These are phyloP conservation scores for Botryotinia calthae DNA, from an alignment of 2,329 filamentous ascomycete genomes.

Conservation along the genomic window DNA sequence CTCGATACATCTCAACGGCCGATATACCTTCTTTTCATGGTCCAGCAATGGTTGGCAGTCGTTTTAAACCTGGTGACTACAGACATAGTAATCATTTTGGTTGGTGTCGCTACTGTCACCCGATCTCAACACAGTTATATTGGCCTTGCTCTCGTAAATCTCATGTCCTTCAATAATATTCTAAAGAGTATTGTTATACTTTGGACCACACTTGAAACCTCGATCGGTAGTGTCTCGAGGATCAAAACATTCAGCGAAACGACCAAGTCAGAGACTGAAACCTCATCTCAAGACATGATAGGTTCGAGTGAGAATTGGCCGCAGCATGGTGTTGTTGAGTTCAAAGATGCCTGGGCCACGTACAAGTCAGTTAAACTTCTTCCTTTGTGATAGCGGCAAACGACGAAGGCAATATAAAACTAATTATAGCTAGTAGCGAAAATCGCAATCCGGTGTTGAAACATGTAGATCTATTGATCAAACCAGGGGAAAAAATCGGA, in stretches of 20 bases:
- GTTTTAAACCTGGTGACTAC: slow-evolving; percentile 33
- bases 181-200: not conserved
- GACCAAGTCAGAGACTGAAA: not conserved
- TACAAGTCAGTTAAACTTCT: not conserved
- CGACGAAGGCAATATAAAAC: not conserved
- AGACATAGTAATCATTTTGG: slow-evolving; percentile 24
- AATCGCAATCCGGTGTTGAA: not conserved
- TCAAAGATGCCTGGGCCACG: not conserved
- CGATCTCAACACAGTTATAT: slow-evolving; percentile 35
- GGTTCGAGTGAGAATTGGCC: not conserved
- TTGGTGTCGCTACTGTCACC: slow-evolving; percentile 26
- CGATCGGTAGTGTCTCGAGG: too few species aligned
- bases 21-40: slow-evolving; percentile 51
- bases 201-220: not conserved
- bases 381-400: not conserved
- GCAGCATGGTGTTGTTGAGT: not conserved
- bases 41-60: slow-evolving; percentile 48
- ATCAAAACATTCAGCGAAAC: not conserved
- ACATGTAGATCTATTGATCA: not conserved
- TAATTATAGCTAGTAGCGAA: not conserved
- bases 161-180: not conserved
- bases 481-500: not conserved
- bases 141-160: slow-evolving; percentile 40
- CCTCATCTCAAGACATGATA: not conserved
- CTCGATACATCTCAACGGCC: slow-evolving; percentile 36